These are phyloP conservation scores for Phaseolus lunatus DNA, from an alignment of 306 rosid genomes.

Conservation along the genomic window DNA sequence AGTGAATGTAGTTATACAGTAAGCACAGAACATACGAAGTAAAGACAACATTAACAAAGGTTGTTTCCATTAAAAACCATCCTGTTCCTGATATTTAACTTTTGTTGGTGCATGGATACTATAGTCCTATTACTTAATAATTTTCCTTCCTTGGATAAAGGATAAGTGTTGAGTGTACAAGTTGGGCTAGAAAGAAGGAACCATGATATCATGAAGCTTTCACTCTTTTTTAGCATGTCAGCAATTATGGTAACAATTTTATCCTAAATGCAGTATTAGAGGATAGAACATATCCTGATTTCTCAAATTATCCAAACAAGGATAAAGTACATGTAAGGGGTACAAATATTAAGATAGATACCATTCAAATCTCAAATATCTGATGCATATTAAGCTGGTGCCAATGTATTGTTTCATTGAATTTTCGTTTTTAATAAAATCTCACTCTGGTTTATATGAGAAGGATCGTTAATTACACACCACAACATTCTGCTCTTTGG, in stretches of 20 bases:
- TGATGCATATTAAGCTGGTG: neutral
- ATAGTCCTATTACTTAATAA: neutral
- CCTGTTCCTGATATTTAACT: neutral
- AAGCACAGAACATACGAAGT: slow-evolving; percentile 35
- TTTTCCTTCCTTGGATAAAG: neutral
- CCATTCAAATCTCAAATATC: slow-evolving; percentile 13
- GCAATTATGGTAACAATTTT: neutral
- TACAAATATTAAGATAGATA: neutral
- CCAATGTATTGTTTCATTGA: neutral
- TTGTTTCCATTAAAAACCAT: slow-evolving; percentile 25
- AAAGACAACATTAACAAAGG: slow-evolving; percentile 2
- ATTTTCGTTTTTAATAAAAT: neutral
- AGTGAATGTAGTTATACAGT: too few species aligned
- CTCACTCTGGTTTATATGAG: too few species aligned
- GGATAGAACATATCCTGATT: neutral
- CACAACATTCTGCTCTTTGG: neutral
- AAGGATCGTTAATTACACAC: slow-evolving; percentile 29
- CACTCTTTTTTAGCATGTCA: neutral
- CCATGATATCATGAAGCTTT: neutral
- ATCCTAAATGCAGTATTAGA: neutral
- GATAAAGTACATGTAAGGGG: neutral
- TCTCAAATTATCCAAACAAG: slow-evolving; percentile 21
- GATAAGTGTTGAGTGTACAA: neutral
- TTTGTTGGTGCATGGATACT: slow-evolving; percentile 10
- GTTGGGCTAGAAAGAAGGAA: slow-evolving; percentile 18